Evolutionary conservation across 2,329 filamentous ascomycete genomes (phyloP), one percentile per base, ranked within the genome.

Genomic region (Ustilaginoidea virens): DNA sequence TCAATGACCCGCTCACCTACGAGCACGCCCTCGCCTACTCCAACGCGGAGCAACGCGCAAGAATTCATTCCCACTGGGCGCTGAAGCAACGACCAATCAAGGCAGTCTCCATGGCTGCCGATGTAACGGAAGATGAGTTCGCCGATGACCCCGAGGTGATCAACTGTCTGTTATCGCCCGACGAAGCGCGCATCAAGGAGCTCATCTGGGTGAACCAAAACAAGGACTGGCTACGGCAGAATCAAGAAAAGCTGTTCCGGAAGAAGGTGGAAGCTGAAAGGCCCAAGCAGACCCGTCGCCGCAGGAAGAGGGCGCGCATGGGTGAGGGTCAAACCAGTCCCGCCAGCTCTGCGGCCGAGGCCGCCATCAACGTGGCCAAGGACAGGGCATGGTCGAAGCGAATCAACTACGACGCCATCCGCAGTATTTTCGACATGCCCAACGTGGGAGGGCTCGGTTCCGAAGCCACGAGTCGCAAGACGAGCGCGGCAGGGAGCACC

Each of bases 131-230:
- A 33, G 69, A 80, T 33, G 86, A 94, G 46, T 94, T 96, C 44
- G 80, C 76, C 21, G 74, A 92, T 41, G 90, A 98, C 37, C 78
- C 75, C 0, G 90, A 98, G 51, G 83, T 98, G 5, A 59, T 67
- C 34, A 80, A 80, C 42, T 93, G 86, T 45, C 54, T 85, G 20
- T 63, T 96, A 5, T 69, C 66, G 0, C 68, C 75, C 1, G 69
- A 72, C 3, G 86, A 96, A 54, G 70, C 76, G 2, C 69, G 69
- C 19, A 71, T 85, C 46, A 96, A 94, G 51, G 86, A 94, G 51
- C 73, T 74, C 34, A 80, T 96, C 29, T 98, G 90, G 90, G 74
- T 92, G 24, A 86, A 87, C 34, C 76, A 86, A 47, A 96, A 98
- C 52, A 85, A 90, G 48, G 83, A 92, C 40, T 98, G 86, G 69